Conservation (phyloP, 768 basidiomycete genomes). For the Pleurotus eryngii region DNA sequence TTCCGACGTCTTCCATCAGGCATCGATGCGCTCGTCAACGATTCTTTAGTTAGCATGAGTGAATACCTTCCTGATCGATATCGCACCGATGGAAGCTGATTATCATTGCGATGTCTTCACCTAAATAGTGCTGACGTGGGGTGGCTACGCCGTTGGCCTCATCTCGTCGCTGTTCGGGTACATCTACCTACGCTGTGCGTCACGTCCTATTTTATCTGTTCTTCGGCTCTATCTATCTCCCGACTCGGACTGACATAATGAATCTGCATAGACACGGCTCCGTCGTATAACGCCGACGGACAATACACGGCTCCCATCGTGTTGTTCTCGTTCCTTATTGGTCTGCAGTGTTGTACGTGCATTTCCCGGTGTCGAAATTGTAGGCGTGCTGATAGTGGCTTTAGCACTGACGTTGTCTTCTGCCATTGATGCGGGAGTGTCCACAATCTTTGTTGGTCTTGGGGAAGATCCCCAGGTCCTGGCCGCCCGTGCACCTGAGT, state of each 20-base stretch:
- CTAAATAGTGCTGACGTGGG: conserved; percentile 64
- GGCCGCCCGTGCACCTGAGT: conserved; percentile 64
- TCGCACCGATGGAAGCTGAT: neutral
- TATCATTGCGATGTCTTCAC: neutral
- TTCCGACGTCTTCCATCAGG: conserved; percentile 22
- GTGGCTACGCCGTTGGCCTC: conserved; percentile 76
- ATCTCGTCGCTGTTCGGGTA: conserved; percentile 64
- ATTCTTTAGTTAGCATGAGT: conserved; percentile 79
- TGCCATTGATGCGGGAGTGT: conserved; percentile 82
- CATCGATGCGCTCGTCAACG: conserved; percentile 80
- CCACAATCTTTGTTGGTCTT: conserved; percentile 84
- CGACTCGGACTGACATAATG: neutral
- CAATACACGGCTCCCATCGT: conserved; percentile 78
- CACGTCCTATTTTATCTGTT: too few relatives aligned
- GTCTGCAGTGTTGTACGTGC: conserved; percentile 63
- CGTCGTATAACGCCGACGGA: conserved; percentile 69
- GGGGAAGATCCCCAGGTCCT: conserved; percentile 82
- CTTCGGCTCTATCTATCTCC: too few relatives aligned
- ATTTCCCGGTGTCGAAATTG: neutral
- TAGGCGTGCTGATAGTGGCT: conserved; percentile 3
- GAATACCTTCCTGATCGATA: conserved; percentile 20
- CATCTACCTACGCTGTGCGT: neutral
- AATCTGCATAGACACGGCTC: conserved; percentile 54
- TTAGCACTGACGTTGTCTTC: conserved; percentile 66
- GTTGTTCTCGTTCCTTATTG: conserved; percentile 80